Conservation (phyloP, 1,284 basidiomycete species). For the Kwoniella shivajii region DNA sequence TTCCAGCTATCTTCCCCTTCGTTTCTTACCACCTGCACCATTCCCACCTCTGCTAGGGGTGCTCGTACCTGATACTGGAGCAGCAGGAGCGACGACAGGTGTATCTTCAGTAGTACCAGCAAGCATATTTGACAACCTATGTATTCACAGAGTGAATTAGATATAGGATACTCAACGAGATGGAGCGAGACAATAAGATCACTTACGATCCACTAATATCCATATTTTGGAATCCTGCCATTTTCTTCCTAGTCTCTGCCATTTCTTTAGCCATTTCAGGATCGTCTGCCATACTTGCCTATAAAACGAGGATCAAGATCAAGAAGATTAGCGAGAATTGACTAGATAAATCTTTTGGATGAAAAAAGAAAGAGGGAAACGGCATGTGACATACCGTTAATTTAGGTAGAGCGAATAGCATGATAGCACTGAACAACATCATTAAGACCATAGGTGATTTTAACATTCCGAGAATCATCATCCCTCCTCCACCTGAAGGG, state of each 20-base stretch:
- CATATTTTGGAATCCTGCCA: slow-evolving; percentile 62
- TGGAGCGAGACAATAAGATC: background rate
- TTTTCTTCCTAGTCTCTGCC: slow-evolving; percentile 66
- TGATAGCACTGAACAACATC: slow-evolving; percentile 68
- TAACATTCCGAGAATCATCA: slow-evolving; percentile 76
- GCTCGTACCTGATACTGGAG: background rate
- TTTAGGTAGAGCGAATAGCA: slow-evolving; percentile 79
- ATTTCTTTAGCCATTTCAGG: slow-evolving; percentile 73
- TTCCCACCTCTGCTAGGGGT: background rate
- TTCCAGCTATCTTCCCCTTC: slow-evolving; percentile 9
- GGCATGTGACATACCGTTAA: slow-evolving; percentile 63
- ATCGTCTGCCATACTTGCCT: slow-evolving; percentile 58
- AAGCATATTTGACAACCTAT: slow-evolving; percentile 33
- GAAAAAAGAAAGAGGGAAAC: background rate
- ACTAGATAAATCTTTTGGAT: background rate
- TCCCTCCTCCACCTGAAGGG: slow-evolving; percentile 62
- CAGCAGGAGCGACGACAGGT: background rate
- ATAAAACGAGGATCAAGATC: background rate
- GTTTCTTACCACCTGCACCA: slow-evolving; percentile 17
- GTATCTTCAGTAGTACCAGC: slow-evolving; percentile 10
- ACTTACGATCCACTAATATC: slow-evolving; percentile 50
- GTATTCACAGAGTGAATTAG: background rate
- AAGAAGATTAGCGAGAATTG: background rate
- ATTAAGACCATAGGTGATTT: slow-evolving; percentile 86
- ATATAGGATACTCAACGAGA: too few species aligned